phyloP scores from a whole-genome alignment of 73 alveolate genomes.

The Durusdinium trenchii region DNA sequence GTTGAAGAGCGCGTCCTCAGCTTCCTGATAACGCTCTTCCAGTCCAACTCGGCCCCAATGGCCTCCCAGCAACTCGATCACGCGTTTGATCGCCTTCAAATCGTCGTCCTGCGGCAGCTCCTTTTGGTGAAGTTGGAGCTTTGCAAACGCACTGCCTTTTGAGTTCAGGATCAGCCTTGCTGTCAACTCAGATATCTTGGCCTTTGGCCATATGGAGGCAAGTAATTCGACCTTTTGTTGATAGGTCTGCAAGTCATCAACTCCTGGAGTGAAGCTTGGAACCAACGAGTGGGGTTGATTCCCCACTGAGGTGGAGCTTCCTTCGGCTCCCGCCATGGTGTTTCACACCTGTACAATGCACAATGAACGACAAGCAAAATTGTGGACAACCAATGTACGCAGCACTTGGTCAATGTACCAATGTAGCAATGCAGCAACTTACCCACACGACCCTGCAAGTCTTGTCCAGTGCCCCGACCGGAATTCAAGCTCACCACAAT shows the following conservation, averaged over 20 bases:
- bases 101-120: not conserved
- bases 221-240: not conserved
- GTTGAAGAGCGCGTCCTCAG: not conserved
- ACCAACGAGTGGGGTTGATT: not conserved
- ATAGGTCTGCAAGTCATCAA: not conserved
- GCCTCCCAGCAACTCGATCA: constrained; percentile 8
- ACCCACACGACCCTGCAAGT: too few relatives aligned
- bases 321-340: too few relatives aligned
- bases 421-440: too few relatives aligned
- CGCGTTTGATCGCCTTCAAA: not conserved
- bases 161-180: not conserved
- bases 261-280: not conserved
- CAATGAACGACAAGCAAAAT: too few relatives aligned
- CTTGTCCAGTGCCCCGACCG: too few relatives aligned
- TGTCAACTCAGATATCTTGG: not conserved
- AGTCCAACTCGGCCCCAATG: constrained; percentile 3
- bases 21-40: not conserved
- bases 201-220: not conserved
- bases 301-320: too few relatives aligned
- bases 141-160: not conserved
- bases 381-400: too few relatives aligned
- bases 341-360: too few relatives aligned
- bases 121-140: not conserved
- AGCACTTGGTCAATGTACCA: too few relatives aligned
- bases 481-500: too few relatives aligned